Base-by-base conservation (phyloP, 257 asterid genomes). In the Solanum arcanum region DNA sequence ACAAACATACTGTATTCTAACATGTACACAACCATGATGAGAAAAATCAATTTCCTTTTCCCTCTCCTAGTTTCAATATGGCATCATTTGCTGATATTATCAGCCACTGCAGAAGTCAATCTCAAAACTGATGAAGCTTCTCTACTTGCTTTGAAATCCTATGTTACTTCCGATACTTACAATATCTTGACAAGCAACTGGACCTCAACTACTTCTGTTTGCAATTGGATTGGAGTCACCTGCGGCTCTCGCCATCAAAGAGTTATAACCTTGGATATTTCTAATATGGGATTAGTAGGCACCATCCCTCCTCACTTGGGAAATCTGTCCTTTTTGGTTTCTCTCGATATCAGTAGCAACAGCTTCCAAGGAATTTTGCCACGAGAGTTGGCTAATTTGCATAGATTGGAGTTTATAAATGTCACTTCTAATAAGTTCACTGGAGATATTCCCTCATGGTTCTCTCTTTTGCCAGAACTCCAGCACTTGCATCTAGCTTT, bases 151-250 rank as follows among this genome's bases (percentile, higher is more conserved):
- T 29, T 90, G 85, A 90, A 88, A 86, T 62, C 86, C 18, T n/a
- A 23, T 12, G 68, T 91, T 47, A 66, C 70, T 49, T 62, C 42
- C 3, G 88, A 86, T 86, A 87, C 90, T 23, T 31, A 59, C 4
- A n/a, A 83, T 29, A 46, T 82, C 82, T 23, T 91, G 86, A 37
- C 27, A 70, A 83, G 33, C 37, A 89, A 91, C 86, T 87, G 92
- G 92, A 87, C 89, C 23, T 77, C 44, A 8, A 25, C 73, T 18
- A n/a, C 77, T 75, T 83, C 88, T 1, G 77, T 90, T 37, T 90
- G 93, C 84, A 78, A 66, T n/a, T 91, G 91, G 92, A 87, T 83
- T 69, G 93, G 91, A 68, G 89, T 91, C 37, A 80, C 89, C 25
- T 91, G 93, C 18, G 42, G 83, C 81, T 66, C 64, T 59, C 73